Evolutionary conservation across 805 yeast genomes (phyloP).

Genomic region (Teunomyces aglyptinius): DNA sequence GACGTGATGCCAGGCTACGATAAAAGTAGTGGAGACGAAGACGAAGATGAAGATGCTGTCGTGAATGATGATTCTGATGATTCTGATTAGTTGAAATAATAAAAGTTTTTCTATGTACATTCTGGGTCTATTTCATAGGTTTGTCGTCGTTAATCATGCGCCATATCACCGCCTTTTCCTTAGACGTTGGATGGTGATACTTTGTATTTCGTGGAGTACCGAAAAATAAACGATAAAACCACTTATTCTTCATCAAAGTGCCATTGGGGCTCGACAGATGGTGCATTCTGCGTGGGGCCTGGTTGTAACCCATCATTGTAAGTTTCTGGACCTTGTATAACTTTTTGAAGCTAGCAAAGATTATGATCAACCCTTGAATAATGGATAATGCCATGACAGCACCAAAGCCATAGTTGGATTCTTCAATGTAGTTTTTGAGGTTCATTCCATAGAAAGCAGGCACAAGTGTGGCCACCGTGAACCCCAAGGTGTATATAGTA

Average conservation of each 20-base stretch:
- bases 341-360: conserved; percentile 54
- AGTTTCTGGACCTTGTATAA: conserved; percentile 62
- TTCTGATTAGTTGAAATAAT: not conserved
- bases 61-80: conserved; percentile 22
- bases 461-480: conserved; percentile 77
- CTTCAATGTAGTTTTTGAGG: conserved; percentile 73
- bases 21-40: conserved; percentile 19
- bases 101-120: not conserved
- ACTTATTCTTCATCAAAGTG: conserved; percentile 11
- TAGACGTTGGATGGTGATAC: conserved; percentile 32
- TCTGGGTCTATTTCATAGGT: conserved; percentile 10
- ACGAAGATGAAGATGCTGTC: conserved; percentile 22
- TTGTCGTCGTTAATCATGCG: conserved; percentile 42
- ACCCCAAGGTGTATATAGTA: conserved; percentile 79
- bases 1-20: conserved; percentile 18
- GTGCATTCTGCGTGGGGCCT: conserved; percentile 7
- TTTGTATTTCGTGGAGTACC: conserved; percentile 24
- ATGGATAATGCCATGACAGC: conserved; percentile 53
- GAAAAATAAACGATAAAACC: conserved; percentile 21
- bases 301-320: conserved; percentile 47
- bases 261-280: conserved; percentile 10
- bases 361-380: conserved; percentile 52
- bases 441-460: conserved; percentile 94
- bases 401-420: conserved; percentile 61
- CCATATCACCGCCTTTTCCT: conserved; percentile 42